These are phyloP conservation scores for Ogataea glucozyma DNA, from an alignment of 805 yeast genomes.

Conservation along the genomic window DNA sequence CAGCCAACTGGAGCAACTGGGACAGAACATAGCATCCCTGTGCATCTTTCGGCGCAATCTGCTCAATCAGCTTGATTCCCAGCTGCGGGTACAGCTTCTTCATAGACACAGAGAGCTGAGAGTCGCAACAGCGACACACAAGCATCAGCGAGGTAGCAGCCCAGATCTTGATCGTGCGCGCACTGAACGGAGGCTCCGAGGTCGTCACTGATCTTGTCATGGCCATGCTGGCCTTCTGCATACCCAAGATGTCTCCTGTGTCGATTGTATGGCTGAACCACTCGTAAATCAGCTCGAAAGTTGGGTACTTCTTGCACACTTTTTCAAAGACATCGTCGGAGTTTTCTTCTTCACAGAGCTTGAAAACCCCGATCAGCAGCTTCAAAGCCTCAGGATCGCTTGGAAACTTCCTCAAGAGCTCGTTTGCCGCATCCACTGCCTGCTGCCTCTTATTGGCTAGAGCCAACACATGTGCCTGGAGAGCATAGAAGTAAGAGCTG, in stretches of 20 bases:
- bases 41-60: slow-evolving; percentile 52
- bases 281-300: slow-evolving; percentile 43
- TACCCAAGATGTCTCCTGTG: slow-evolving; percentile 46
- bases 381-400: slow-evolving; percentile 56
- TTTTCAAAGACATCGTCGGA: slow-evolving; percentile 55
- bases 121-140: slow-evolving; percentile 36
- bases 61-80: slow-evolving; percentile 57
- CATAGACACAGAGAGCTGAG: slow-evolving; percentile 45
- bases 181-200: slow-evolving; percentile 19
- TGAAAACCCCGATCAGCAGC: slow-evolving; percentile 47
- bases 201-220: slow-evolving; percentile 35
- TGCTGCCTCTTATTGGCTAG: slow-evolving; percentile 36
- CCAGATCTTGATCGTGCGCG: slow-evolving; percentile 48
- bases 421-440: slow-evolving; percentile 37
- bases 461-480: slow-evolving; percentile 39
- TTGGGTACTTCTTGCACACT: slow-evolving; percentile 58
- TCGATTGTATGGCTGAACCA: slow-evolving; percentile 62
- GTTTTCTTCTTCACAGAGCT: slow-evolving; percentile 35
- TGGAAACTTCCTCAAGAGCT: slow-evolving; percentile 41
- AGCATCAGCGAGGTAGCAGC: slow-evolving; percentile 55
- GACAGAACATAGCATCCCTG: slow-evolving; percentile 70
- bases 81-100: slow-evolving; percentile 55
- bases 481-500: slow-evolving; percentile 52
- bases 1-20: slow-evolving; percentile 43
- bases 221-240: slow-evolving; percentile 56